Base-by-base conservation (phyloP, 2,329 filamentous ascomycete genomes). In the Coleophoma eucalyptorum region DNA sequence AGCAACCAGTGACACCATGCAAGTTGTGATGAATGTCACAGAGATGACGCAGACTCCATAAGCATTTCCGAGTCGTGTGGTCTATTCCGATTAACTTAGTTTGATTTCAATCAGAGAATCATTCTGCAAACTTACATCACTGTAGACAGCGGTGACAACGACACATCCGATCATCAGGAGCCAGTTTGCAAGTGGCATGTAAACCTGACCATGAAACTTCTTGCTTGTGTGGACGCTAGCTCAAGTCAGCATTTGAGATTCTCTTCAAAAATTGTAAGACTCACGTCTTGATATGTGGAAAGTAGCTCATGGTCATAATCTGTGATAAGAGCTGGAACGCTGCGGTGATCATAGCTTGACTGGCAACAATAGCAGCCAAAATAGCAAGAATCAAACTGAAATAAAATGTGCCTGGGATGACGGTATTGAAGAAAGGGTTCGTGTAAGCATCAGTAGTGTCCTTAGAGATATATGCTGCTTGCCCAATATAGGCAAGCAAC, bases 41-140 rank as follows among this genome's bases (percentile, higher is more conserved):
- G 89, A 80, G 59, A 91, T 89, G 63, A 92, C 88, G 57, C 88
- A 92, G 7, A 89, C 84, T 37, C 88, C 87, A 59, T 91, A 91
- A 0, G 87, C 87, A 59, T 90, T 83, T 20, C 87, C 87, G 0
- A 90, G 76, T 50, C 76, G 75, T 0, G 83, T 87, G 0, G 85
- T 87, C 75, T 81, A 52, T 21, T 46, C 26, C 26, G 10, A 26
- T 26, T 19, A 11, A 47, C 32, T 53, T 37, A 51, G 51, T 35
- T 40, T 31, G n/a, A 10, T 7, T 19, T 6, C 3, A 8, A n/a
- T 54, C 35, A 49, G 34, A 35, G 2, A 42, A 4, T 10, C 42
- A 32, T 34, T 43, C 26, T 37, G 35, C 21, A 26, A 13, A 55
- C 75, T 65, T 56, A 81, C 78, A 58, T 89, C 87, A 63, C 84